Evolutionary conservation across 2,329 filamentous ascomycete genomes (phyloP), one percentile per base, ranked within the genome.

Genomic region (Colletotrichum somersetense): DNA sequence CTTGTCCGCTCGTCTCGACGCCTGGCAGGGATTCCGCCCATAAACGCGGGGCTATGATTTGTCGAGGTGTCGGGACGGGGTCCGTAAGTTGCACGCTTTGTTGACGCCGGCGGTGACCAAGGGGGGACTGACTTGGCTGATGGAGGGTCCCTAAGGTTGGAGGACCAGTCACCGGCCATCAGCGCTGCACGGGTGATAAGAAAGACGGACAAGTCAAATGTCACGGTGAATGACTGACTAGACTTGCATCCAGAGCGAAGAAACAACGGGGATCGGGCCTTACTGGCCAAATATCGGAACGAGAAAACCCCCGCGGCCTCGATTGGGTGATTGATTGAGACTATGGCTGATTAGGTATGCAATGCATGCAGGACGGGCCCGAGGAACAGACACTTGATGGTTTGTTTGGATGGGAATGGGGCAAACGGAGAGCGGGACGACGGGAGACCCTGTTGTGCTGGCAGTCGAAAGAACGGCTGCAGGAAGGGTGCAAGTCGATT

Each of bases 41-140:
- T 66, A 65, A 72, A 70, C 44, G 40, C 59, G 26, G 16, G 26
- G n/a, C 42, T 59, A 33, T 44, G 30, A 72, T 72, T 72, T 46
- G 70, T 65, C 46, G 70, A 61, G 30, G 12, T 44, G 55, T 46
- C 40, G 66, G 65, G 3, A 61, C 69, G 59, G 66, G 59, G 66
- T 66, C 70, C 69, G 18, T 52, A 57, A 46, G 48, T 44, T 57
- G 26, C 58, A 64, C 58, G 69, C 65, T 68, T 58, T 61, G 46
- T 72, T 70, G 70, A 72, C 66, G 55, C 70, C 33, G 70, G 69
- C 66, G 70, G 66, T 72, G 61, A 58, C 67, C 70, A 52, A 70
- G 55, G 40, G 40, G 55, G 59, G 46, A 55, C 35, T 61, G 55
- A 65, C 57, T 18, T 44, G 57, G 18, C 57, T 33, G 40, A 57